phyloP scores from a whole-genome alignment of 768 basidiomycete genomes.

The Rhizopogon vinicolor region DNA sequence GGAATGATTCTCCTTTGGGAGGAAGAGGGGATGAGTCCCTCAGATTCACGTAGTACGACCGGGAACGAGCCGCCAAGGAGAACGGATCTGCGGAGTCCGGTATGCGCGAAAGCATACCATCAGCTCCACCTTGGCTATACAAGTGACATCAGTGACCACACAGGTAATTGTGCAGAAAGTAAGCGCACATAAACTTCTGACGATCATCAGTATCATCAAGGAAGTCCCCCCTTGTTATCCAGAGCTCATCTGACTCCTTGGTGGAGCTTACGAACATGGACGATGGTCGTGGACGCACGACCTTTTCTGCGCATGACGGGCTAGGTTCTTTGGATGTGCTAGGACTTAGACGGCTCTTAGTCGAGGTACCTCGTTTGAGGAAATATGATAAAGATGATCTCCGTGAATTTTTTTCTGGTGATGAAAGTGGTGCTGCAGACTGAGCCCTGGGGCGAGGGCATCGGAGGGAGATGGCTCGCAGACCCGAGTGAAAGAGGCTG shows the following conservation, averaged over 20 bases:
- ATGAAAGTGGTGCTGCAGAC: conserved; percentile 2
- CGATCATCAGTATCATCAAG: conserved; percentile 1
- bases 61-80: conserved; percentile 35
- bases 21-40: conserved; percentile 23
- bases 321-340: conserved; percentile 5
- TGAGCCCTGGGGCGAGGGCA: conserved; percentile 1
- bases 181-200: conserved; percentile 12
- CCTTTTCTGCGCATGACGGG: background rate
- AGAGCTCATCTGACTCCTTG: conserved; percentile 6
- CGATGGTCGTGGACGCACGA: conserved; percentile 6
- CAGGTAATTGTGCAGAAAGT: background rate
- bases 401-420: conserved; percentile 1
- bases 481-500: conserved; percentile 30
- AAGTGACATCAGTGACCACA: background rate
- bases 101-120: conserved; percentile 1
- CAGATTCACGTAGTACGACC: conserved; percentile 41
- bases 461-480: conserved; percentile 23
- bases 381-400: conserved; percentile 8
- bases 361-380: conserved; percentile 2
- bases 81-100: conserved; percentile 33
- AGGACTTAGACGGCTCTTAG: conserved; percentile 1
- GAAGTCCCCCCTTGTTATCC: conserved; percentile 2
- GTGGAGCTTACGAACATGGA: conserved; percentile 12
- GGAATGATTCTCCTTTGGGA: conserved; percentile 35
- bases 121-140: conserved; percentile 4